phyloP scores from a whole-genome alignment of 768 basidiomycete species.

The Lyophyllum atratum region DNA sequence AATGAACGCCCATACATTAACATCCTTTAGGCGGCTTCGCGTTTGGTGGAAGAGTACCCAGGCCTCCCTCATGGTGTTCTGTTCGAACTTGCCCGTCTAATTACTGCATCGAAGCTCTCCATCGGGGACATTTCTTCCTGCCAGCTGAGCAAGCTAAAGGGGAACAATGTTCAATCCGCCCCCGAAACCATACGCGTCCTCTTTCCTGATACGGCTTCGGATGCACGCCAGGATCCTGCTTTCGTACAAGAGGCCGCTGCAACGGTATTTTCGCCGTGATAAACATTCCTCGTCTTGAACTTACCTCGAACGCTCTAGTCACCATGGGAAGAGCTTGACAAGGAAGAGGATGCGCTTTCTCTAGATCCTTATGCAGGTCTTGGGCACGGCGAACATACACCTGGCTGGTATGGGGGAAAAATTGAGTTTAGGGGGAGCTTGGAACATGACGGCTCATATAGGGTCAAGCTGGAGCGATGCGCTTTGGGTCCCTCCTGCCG shows the following conservation, averaged over 20 bases:
- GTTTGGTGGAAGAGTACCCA: constrained; percentile 9
- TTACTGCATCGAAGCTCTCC: constrained; percentile 25
- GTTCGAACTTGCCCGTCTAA: constrained; percentile 50
- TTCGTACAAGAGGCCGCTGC: constrained; percentile 40
- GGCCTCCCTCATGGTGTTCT: constrained; percentile 42
- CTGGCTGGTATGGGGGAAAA: constrained; percentile 63
- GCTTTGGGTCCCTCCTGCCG: constrained; percentile 56
- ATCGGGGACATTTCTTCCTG: constrained; percentile 29
- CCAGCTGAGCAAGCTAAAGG: constrained; percentile 26
- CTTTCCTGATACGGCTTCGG: background rate
- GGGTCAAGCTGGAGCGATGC: constrained; percentile 48
- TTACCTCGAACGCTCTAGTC: constrained; percentile 35
- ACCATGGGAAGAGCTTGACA: constrained; percentile 66
- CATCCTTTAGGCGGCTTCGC: constrained; percentile 17
- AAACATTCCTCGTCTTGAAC: background rate
- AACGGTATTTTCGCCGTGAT: constrained; percentile 22
- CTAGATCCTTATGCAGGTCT: constrained; percentile 38
- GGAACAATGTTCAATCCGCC: constrained; percentile 32
- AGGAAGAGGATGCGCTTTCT: constrained; percentile 44
- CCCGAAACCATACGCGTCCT: constrained; percentile 24
- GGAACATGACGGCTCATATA: constrained; percentile 27
- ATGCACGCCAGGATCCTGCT: constrained; percentile 16
- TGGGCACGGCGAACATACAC: constrained; percentile 37
- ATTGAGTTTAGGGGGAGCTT: constrained; percentile 52
- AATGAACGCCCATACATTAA: background rate